Evolutionary conservation across 768 basidiomycete species (phyloP).

Genomic region (Dendrothele bispora): DNA sequence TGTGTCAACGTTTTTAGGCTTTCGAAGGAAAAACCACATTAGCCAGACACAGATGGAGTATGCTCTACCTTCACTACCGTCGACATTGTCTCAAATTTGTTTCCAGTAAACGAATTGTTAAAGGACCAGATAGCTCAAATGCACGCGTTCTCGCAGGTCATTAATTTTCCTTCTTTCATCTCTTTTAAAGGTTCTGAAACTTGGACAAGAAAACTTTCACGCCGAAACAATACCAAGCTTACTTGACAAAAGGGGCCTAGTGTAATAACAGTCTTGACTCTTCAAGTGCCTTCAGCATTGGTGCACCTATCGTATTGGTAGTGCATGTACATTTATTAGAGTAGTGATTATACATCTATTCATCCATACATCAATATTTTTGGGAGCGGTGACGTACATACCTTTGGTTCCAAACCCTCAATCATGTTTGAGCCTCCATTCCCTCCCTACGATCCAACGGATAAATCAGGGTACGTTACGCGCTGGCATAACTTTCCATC

Average conservation of each 20-base stretch:
- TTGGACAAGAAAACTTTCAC: conserved; percentile 69
- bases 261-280: not conserved
- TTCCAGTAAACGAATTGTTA: conserved; percentile 71
- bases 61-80: not conserved
- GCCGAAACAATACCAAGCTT: conserved; percentile 60
- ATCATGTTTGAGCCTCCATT: conserved; percentile 52
- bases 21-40: conserved; percentile 84
- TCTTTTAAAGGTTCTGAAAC: not conserved
- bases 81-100: conserved; percentile 6
- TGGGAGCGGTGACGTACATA: too few species aligned
- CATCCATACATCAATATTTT: not conserved
- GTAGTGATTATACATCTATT: not conserved
- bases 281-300: not conserved
- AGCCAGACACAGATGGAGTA: conserved; percentile 71
- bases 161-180: not conserved
- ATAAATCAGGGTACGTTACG: conserved; percentile 54
- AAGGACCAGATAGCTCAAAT: conserved; percentile 76
- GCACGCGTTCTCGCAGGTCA: conserved; percentile 86
- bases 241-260: conserved; percentile 33
- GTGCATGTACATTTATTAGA: too few species aligned
- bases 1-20: conserved; percentile 36
- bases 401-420: not conserved
- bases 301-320: not conserved
- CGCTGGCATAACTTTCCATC: too few species aligned
- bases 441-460: conserved; percentile 74